A percentile compares a stretch with the other conserved stretches of the same genome.
phyloP scores from a whole-genome alignment of 2,329 filamentous ascomycete species.

The Diplocarpon rosae region DNA sequence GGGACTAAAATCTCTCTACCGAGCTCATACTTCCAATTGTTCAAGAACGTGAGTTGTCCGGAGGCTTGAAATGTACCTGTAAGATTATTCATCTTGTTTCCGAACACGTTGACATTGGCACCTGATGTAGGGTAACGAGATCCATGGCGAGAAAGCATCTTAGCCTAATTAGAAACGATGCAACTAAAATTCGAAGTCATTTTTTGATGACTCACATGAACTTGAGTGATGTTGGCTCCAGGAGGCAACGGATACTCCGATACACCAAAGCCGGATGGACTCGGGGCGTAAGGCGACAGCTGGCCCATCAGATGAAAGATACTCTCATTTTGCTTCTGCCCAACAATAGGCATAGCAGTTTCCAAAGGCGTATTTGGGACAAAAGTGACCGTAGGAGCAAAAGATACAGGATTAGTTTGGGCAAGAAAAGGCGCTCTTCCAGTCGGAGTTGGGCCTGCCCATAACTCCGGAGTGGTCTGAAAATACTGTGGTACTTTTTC shows the following conservation, averaged over 20 bases:
- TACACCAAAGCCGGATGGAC: conserved; percentile 58
- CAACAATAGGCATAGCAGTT: conserved; percentile 56
- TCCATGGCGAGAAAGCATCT: conserved; percentile 65
- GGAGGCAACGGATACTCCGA: conserved; percentile 57
- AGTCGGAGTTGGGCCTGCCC: conserved; percentile 58
- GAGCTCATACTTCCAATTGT: conserved; percentile 57
- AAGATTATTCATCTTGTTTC: conserved; percentile 44
- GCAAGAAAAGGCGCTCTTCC: conserved; percentile 60
- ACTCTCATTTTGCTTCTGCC: conserved; percentile 46
- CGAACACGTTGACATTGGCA: conserved; percentile 43
- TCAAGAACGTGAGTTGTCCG: conserved; percentile 53
- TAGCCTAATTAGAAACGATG: conserved; percentile 35
- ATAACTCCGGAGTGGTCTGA: conserved; percentile 48
- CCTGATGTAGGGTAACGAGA: conserved; percentile 59
- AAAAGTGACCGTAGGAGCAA: conserved; percentile 45
- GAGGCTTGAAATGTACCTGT: conserved; percentile 43
- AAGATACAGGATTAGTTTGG: conserved; percentile 57
- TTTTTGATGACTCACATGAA: conserved; percentile 34
- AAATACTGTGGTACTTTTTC: conserved; percentile 49
- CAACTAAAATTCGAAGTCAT: conserved; percentile 22
- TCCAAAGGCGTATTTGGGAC: conserved; percentile 60
- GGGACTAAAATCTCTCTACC: conserved; percentile 63
- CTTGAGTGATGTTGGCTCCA: conserved; percentile 57
- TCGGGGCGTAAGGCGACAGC: conserved; percentile 58
- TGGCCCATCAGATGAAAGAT: conserved; percentile 64